Evolutionary conservation across 2,329 filamentous ascomycete species (phyloP).

Genomic region (Pochonia chlamydosporia): DNA sequence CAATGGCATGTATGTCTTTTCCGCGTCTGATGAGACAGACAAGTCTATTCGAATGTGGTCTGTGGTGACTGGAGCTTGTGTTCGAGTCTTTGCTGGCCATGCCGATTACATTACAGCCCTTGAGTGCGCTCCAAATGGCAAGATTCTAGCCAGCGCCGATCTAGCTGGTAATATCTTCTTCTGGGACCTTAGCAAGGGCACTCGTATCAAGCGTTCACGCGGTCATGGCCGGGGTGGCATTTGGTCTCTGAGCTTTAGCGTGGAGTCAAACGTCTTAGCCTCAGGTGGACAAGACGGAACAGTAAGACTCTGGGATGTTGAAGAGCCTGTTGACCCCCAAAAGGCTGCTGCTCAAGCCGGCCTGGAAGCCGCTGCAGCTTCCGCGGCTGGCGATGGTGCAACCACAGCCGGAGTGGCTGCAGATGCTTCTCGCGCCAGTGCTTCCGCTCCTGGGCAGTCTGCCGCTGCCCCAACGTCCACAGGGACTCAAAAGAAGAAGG

Average conservation of each 20-base stretch:
- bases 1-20: constrained; percentile 90
- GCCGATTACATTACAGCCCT: constrained; percentile 80
- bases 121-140: constrained; percentile 81
- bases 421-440: constrained; percentile 19
- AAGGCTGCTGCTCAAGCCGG: constrained; percentile 45
- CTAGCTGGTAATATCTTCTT: constrained; percentile 84
- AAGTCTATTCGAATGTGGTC: constrained; percentile 98
- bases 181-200: constrained; percentile 87
- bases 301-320: constrained; percentile 89
- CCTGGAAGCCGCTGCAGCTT: constrained; percentile 35
- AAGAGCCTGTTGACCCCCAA: constrained; percentile 60
- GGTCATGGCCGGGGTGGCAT: constrained; percentile 92
- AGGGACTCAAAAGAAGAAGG: constrained; percentile 61
- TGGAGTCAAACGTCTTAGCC: constrained; percentile 84
- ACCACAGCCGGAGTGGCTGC: constrained; percentile 18
- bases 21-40: constrained; percentile 76
- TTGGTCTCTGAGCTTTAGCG: constrained; percentile 88
- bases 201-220: constrained; percentile 83
- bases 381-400: constrained; percentile 39
- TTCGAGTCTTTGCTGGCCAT: constrained; percentile 89
- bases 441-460: constrained; percentile 17
- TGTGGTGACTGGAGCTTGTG: constrained; percentile 77
- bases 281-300: constrained; percentile 90
- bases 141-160: constrained; percentile 86
- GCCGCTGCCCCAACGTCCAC: constrained; percentile 19